Conservation (phyloP, 805 yeast genomes). For the Candida tammaniensis region DNA sequence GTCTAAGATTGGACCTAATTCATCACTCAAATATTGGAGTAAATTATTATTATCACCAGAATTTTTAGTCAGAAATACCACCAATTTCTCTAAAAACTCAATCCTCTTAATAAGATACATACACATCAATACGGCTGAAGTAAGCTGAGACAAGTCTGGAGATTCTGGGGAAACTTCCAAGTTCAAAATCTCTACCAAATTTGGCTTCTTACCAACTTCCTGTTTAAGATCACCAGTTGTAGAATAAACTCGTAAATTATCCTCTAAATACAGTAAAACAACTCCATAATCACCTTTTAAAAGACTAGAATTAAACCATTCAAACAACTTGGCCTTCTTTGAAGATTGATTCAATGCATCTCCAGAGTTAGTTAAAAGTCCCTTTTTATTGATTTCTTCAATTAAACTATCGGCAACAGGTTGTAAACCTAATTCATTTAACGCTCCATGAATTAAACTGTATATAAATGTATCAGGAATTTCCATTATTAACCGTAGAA, state of each 20-base stretch:
- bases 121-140: conserved; percentile 3
- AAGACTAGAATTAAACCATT: conserved; percentile 9
- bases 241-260: conserved; percentile 6
- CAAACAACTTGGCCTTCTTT: conserved; percentile 8
- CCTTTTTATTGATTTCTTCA: conserved; percentile 12
- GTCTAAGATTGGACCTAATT: conserved; percentile 27
- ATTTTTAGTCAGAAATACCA: conserved; percentile 9
- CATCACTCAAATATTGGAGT: conserved; percentile 23
- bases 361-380: conserved; percentile 1
- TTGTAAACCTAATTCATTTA: conserved; percentile 13
- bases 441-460: conserved; percentile 9
- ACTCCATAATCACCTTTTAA: conserved; percentile 9
- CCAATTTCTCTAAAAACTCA: conserved; percentile 19
- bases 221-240: background rate
- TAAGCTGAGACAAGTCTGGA: background rate
- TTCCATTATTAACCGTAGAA: conserved; percentile 3
- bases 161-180: background rate
- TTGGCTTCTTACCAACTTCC: conserved; percentile 6
- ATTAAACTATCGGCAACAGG: conserved; percentile 10
- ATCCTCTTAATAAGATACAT: conserved; percentile 25
- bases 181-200: conserved; percentile 7
- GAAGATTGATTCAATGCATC: conserved; percentile 5
- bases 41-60: conserved; percentile 11
- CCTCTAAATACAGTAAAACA: conserved; percentile 8
- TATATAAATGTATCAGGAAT: conserved; percentile 15